Base-by-base conservation (phyloP, 2,329 filamentous ascomycete genomes). In the Albifimbria verrucaria region DNA sequence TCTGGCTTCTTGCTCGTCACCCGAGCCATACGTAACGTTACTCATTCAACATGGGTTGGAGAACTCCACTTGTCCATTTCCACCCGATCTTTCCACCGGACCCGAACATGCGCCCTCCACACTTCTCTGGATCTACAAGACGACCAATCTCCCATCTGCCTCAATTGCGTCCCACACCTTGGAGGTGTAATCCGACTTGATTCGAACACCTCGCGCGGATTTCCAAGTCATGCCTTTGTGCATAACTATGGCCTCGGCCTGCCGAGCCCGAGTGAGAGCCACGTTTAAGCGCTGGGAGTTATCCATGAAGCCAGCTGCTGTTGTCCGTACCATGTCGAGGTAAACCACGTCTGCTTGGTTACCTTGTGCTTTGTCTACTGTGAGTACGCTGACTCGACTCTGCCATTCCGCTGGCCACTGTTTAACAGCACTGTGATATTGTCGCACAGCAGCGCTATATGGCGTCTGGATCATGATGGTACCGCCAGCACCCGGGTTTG, bases 341-440 rank as follows among this genome's bases (percentile, higher is more conserved):
- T 77, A 72, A 0, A 79, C 74, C 5, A 77, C 65, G 41, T 79
- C 77, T 0, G 77, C 75, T 52, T 79, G 73, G 15, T 76, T 74
- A 0, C 77, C 77, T 39, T 78, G 76, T 0, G 73, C 71, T 4
- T 69, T 74, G 48, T 78, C 77, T 1, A 78, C 69, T 0, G 76
- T 79, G 18, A 76, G 57, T 0, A 75, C 69, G 22, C 72, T 64
- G 0, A 77, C 69, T 2, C 73, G 62, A 1, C 56, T 26, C 44
- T 65, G 63, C 46, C 55, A 65, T 11, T 64, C 57, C 1, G 48
- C 12, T 0, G 68, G 66, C 60, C 69, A 64, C 2, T 55, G 44
- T 10, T 61, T 62, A 1, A 68, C 62, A 0, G 66, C 57, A 1
- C 60, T 52, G 3, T 60, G 52, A 50, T 79, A 79, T 12, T 71